Evolutionary conservation across 202 grass and related monocot species (phyloP).

Genomic region (Thinopyrum obtusiflorum): DNA sequence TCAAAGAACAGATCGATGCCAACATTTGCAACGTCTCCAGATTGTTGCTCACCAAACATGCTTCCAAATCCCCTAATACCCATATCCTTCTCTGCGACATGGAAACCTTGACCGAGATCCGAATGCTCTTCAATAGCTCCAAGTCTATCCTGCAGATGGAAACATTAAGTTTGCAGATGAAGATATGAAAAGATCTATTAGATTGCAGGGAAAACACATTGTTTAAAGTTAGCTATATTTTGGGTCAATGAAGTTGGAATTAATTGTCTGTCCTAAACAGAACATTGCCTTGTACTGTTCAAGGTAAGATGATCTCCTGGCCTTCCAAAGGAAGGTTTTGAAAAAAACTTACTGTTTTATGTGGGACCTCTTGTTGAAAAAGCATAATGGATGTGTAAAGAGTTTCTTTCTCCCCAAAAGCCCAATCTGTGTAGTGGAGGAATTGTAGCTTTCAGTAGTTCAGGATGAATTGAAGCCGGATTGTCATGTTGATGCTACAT

Average conservation of each 20-base stretch:
- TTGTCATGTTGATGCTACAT: not conserved
- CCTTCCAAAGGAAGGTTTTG: constrained; percentile 9
- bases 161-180: constrained; percentile 28
- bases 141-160: constrained; percentile 69
- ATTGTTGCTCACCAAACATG: constrained; percentile 95
- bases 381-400: not conserved
- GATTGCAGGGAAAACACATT: not conserved
- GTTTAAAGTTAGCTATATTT: not conserved
- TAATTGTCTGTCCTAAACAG: constrained; percentile 3
- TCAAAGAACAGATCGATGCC: constrained; percentile 96
- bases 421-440: not conserved
- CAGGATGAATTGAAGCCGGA: not conserved
- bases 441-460: not conserved
- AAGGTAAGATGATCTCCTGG: not conserved
- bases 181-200: constrained; percentile 9
- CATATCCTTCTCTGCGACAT: constrained; percentile 98
- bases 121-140: constrained; percentile 85
- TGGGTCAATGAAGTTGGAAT: not conserved
- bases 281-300: not conserved
- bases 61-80: constrained; percentile 91
- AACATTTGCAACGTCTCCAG: constrained; percentile 95
- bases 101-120: constrained; percentile 87
- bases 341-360: not conserved
- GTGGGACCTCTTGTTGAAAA: constrained; percentile 12
- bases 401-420: not conserved